Percentiles rank a stretch among this genome's conserved stretches.
phyloP scores from a whole-genome alignment of 371 early-diverging fungal species.

The Chytridiales sp. region DNA sequence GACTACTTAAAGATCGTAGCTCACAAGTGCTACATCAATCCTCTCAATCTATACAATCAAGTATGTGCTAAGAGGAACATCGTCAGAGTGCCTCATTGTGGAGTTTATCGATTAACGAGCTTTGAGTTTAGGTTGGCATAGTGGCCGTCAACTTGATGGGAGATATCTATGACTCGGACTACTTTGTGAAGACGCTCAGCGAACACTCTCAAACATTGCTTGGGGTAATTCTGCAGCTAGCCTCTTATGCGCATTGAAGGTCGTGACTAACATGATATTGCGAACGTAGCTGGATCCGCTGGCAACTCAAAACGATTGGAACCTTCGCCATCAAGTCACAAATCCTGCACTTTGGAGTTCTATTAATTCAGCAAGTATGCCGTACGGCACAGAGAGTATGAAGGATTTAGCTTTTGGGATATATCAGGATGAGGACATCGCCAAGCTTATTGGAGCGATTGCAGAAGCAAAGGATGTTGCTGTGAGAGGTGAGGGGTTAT shows the following conservation, averaged over 20 bases:
- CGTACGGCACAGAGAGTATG: not conserved
- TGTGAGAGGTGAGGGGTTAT: slow-evolving; percentile 42
- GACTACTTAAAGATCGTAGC: slow-evolving; percentile 69
- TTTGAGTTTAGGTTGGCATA: slow-evolving; percentile 59
- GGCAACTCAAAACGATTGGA: slow-evolving; percentile 6
- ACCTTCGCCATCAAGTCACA: slow-evolving; percentile 20
- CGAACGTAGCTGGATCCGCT: slow-evolving; percentile 33
- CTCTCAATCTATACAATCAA: slow-evolving; percentile 74
- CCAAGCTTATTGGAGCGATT: slow-evolving; percentile 42
- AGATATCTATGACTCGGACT: slow-evolving; percentile 19
- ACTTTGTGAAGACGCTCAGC: slow-evolving; percentile 16
- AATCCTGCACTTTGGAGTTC: slow-evolving; percentile 31
- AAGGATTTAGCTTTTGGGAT: slow-evolving; percentile 31
- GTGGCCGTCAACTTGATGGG: slow-evolving; percentile 62
- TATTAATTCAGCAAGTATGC: slow-evolving; percentile 15
- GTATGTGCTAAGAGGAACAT: no score
- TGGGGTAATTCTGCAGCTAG: no score
- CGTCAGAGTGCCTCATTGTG: not conserved
- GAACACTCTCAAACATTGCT: slow-evolving; percentile 19
- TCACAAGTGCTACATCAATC: slow-evolving; percentile 69
- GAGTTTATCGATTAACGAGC: not conserved
- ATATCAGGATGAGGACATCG: slow-evolving; percentile 42
- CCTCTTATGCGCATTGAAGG: no score
- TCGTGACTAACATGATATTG: no score
- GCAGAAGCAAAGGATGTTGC: slow-evolving; percentile 54